Conservation (phyloP, 2,329 filamentous ascomycete genomes). For the Daldinia eschscholtzii region DNA sequence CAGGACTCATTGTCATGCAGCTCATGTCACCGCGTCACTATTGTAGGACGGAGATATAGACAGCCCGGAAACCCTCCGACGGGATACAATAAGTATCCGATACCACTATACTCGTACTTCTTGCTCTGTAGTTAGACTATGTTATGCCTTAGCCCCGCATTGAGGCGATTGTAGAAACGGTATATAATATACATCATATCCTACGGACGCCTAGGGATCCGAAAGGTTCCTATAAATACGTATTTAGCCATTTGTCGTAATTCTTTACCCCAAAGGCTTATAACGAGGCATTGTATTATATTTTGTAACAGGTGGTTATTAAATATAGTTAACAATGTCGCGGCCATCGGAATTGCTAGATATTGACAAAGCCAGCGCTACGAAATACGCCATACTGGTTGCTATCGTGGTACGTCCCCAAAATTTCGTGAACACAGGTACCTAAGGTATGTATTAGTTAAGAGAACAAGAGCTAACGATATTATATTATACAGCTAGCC, state of each 20-base stretch:
- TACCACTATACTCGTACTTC: constrained; percentile 1
- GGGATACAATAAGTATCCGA: constrained; percentile 7
- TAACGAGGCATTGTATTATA: constrained; percentile 4
- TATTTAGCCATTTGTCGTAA: constrained; percentile 4
- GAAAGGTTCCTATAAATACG: not conserved
- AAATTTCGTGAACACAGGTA: not conserved
- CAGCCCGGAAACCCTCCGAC: not conserved
- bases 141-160: not conserved
- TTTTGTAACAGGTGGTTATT: not conserved
- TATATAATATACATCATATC: not conserved
- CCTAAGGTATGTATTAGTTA: not conserved
- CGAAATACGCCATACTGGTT: constrained; percentile 37
- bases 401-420: constrained; percentile 38
- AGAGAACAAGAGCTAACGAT: not conserved
- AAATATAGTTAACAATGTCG: constrained; percentile 19
- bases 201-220: not conserved
- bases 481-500: constrained; percentile 35
- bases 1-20: too few relatives aligned
- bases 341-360: constrained; percentile 19
- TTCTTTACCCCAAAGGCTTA: not conserved
- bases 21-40: constrained; percentile 5
- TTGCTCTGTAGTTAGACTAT: not conserved
- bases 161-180: not conserved
- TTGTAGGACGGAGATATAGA: not conserved
- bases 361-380: constrained; percentile 32